phyloP scores from a whole-genome alignment of 208 protist genomes.

The Trypanosoma congolense region DNA sequence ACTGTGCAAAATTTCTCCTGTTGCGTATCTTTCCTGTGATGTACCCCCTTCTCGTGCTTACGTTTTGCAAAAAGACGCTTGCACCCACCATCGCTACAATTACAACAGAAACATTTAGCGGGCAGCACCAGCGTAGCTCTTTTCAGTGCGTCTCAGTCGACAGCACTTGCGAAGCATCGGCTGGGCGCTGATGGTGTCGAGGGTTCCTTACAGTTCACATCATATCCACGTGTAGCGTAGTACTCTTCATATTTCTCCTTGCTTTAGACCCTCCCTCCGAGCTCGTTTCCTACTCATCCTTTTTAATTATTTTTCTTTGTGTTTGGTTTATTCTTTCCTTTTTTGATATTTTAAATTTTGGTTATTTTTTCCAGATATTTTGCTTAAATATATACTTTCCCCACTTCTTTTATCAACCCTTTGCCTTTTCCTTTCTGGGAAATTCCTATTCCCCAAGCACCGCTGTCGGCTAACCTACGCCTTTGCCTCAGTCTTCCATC shows the following conservation, averaged over 20 bases:
- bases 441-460: not conserved
- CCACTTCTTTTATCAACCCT: conserved; percentile 13
- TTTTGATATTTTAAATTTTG: not conserved
- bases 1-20: too few relatives aligned
- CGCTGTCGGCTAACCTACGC: not conserved
- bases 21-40: too few relatives aligned
- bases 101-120: too few relatives aligned
- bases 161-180: too few relatives aligned
- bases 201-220: too few relatives aligned
- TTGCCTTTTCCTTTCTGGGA: conserved; percentile 8
- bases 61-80: too few relatives aligned
- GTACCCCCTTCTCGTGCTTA: too few relatives aligned
- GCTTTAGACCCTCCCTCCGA: not conserved
- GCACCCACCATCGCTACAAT: too few relatives aligned
- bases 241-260: not conserved
- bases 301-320: conserved; percentile 5
- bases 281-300: not conserved
- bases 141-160: too few relatives aligned
- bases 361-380: conserved; percentile 8
- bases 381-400: conserved; percentile 8
- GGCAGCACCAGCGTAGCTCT: too few relatives aligned
- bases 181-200: too few relatives aligned
- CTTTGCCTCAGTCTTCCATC: conserved; percentile 29
- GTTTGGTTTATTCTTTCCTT: conserved; percentile 19
- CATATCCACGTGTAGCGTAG: too few relatives aligned